Base-by-base conservation (phyloP, 768 basidiomycete genomes). In the Boletus sp. region DNA sequence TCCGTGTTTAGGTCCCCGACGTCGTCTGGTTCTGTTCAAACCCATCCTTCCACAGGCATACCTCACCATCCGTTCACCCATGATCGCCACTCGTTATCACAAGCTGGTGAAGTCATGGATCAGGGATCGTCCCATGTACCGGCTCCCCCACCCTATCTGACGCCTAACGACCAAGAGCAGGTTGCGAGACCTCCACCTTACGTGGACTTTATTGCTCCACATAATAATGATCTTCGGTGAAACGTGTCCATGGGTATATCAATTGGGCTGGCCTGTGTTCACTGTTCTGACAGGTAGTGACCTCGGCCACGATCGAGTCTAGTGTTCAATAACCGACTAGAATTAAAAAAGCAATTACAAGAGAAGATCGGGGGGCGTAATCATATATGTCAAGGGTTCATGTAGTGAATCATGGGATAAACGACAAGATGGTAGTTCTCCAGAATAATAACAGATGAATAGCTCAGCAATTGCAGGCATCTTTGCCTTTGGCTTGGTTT, bases 91-190 rank as follows among this genome's bases (percentile, higher is more conserved):
- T 59, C 76, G 20, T 65, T 79, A 37, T 59, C 71, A 32, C 67
- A 73, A n/a, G 57, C 73, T 20, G 59, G 55, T 50, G 64, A 73
- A 20, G 67, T 67, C 35, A 69, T 71, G 59, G 71, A 72, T 37
- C 73, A 65, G 55, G 60, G 76, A 55, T 67, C 77, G 32, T 60
- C 74, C 41, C 78, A 83, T 66, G 79, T 78, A 35, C 76, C 86
- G 64, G 88, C 90, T n/a, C 88, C 90, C 14, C 90, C 90, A 10
- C 90, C 90, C 15, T 92, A 92, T 72, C 78, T 86, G 55, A 81
- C 84, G 45, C 52, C 70, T 49, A 73, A 71, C 55, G 80, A 81
- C 44, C 79, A 77, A 62, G 83, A 83, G 63, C 78, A 80, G 67
- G 81, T 80, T 29, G 75, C 73, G 40, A 74, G 80, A 52, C 85